These are phyloP conservation scores for Penstemon davidsonii DNA, from an alignment of 257 asterid species.

Conservation along the genomic window DNA sequence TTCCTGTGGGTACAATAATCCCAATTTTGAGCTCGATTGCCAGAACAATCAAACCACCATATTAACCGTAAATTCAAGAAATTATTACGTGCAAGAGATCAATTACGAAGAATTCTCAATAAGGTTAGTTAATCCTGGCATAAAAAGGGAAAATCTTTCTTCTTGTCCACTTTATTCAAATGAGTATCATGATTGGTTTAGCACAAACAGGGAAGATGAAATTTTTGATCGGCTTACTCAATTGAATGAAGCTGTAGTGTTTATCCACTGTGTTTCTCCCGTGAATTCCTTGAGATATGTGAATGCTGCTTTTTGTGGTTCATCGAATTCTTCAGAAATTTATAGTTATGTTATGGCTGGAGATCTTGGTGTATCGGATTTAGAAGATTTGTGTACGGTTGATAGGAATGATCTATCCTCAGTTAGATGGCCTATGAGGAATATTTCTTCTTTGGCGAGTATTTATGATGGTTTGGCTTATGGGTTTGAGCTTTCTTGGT, in stretches of 20 bases:
- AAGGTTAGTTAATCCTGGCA: conserved; percentile 42
- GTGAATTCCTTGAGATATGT: conserved; percentile 32
- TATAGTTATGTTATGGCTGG: conserved; percentile 38
- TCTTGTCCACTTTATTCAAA: conserved; percentile 37
- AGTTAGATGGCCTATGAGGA: conserved; percentile 16
- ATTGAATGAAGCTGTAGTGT: conserved; percentile 21
- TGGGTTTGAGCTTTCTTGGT: conserved; percentile 51
- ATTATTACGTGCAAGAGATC: conserved; percentile 36
- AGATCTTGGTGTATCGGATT: conserved; percentile 18
- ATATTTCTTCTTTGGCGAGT: conserved; percentile 35
- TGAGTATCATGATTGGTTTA: conserved; percentile 30
- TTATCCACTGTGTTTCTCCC: conserved; percentile 37
- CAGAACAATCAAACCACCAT: conserved; percentile 36
- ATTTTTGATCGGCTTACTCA: conserved; percentile 3
- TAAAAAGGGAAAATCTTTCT: conserved; percentile 31
- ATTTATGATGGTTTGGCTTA: conserved; percentile 39
- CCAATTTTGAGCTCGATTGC: conserved; percentile 40
- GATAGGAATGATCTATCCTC: conserved; percentile 29
- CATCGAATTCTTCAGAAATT: conserved; percentile 31
- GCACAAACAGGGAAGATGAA: background rate
- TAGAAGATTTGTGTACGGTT: conserved; percentile 46
- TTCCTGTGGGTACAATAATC: conserved; percentile 38
- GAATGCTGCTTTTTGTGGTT: conserved; percentile 43
- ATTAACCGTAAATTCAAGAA: conserved; percentile 17
- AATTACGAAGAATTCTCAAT: conserved; percentile 34